Evolutionary conservation across 2,329 filamentous ascomycete species (phyloP), one percentile per base, ranked within the genome.

Genomic region (Meredithiella fracta): DNA sequence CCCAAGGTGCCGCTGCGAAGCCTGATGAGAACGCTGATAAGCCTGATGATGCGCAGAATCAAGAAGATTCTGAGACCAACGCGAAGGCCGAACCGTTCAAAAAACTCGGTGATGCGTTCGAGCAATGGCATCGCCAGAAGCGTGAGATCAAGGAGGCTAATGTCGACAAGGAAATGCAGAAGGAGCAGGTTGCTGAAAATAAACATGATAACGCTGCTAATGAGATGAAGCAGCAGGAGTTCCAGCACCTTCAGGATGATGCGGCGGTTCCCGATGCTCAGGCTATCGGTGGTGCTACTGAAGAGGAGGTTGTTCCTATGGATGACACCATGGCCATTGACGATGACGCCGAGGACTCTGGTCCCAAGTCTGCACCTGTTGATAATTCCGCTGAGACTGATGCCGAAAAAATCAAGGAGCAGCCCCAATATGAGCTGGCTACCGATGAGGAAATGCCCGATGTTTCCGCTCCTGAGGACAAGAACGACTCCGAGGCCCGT

Each of bases 271-370:
- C 85, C n/a, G 90, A 96, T 57, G 82, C 88, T 1, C 92, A 98
- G 69, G 92, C 92, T 14, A 77, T 98, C 64, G 94, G 92, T 34
- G 83, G 86, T 40, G 87, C 91, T 3, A 85, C 80, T 9, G 85
- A 94, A 60, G 91, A 98, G 25, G 86, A 96, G 66, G 85, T 85
- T 2, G 83, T 82, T 62, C 83, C 86, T 5, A 76, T 98, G 56
- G 87, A 97, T 64, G 86, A 96, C 62, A 80, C 85, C 51, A 92
- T 94, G 79, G 90, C 86, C 1, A 80, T 95, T 57, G 86, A 94
- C 55, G 77, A 83, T 23, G 78, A 84, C 52, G 75, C 76, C 58
- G 75, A 80, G 56, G 73, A 78, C 54, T 62, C 68, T 1, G 64
- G 67, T 11, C 71, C 68, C 57, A 71, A 69, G 20, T 70, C 74